Base-by-base conservation (phyloP, 1,139 yeast genomes). In the Sugiyamaella japonica region DNA sequence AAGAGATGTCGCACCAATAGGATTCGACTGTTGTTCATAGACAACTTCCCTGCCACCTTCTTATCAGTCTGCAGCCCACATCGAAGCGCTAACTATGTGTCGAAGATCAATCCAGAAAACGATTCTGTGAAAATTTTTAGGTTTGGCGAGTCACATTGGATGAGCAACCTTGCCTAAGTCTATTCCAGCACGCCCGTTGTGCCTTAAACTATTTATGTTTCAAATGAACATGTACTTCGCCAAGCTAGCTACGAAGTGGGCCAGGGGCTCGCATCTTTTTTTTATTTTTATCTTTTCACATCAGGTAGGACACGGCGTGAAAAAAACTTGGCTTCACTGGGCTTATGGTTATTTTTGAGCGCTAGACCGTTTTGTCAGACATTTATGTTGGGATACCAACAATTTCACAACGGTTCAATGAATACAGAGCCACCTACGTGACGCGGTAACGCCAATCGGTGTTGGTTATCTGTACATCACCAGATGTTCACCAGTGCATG, bases 41-140 rank as follows among this genome's bases (percentile, higher is more conserved):
- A 20, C 25, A 20, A 20, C 25, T 3, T 6, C 25, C 25, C 37
- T 32, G 37, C 37, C 37, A 7, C n/a, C 39, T 40, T 40, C 32
- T 40, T 40, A 40, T 40, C 44, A 40, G 44, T 25, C 28, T 29
- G 44, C 44, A 25, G 31, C 16, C 7, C 17, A 40, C 25, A 40
- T 29, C 34, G 31, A 28, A 28, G 31, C 31, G 34, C 34, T 10
- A 9, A 4, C 3, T 29, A 3, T 29, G 3, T 29, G 8, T 29
- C 34, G 34, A 29, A 3, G 34, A 29, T 29, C 34, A 9, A 12
- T 12, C 34, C 25, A 20, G 6, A 3, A 20, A 20, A 20, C n/a
- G 25, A 20, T 6, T 20, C 25, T 20, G 6, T 20, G 25, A 20
- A 20, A 20, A 20, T 3, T 20, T 20, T 20, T 20, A 20, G 25